phyloP scores from a whole-genome alignment of 257 asterid species.

The Scutellaria minor region DNA sequence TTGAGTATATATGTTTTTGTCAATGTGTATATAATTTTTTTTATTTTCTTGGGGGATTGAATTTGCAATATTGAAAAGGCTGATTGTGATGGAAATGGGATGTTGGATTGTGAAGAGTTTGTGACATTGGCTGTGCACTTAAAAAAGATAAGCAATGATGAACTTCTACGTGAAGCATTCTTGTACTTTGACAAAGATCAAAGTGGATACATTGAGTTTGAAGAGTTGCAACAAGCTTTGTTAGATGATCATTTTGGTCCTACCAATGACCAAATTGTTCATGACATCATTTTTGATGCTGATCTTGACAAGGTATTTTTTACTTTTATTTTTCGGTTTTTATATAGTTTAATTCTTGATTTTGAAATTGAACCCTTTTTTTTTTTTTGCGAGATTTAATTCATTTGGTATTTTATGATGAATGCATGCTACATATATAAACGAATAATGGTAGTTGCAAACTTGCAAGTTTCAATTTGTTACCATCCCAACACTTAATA shows the following conservation, averaged over 20 bases:
- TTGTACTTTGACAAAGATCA: slow-evolving; percentile 62
- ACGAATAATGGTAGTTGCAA: too few relatives aligned
- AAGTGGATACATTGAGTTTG: slow-evolving; percentile 78
- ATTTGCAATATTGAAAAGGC: slow-evolving; percentile 43
- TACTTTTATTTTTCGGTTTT: too few relatives aligned
- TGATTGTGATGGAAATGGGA: slow-evolving; percentile 75
- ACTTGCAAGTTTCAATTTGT: too few relatives aligned
- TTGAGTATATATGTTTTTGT: not conserved
- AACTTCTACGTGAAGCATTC: slow-evolving; percentile 65
- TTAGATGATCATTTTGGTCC: slow-evolving; percentile 57
- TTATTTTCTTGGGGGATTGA: not conserved
- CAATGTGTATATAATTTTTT: not conserved
- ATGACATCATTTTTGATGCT: slow-evolving; percentile 76
- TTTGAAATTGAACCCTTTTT: too few relatives aligned
- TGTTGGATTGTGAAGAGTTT: slow-evolving; percentile 71
- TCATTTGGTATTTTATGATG: too few relatives aligned
- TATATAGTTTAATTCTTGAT: too few relatives aligned
- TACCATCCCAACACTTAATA: too few relatives aligned
- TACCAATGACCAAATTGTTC: slow-evolving; percentile 59
- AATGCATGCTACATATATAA: too few relatives aligned
- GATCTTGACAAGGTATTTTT: slow-evolving; percentile 72
- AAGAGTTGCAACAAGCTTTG: slow-evolving; percentile 68
- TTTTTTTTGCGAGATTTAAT: too few relatives aligned
- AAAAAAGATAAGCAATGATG: slow-evolving; percentile 63
- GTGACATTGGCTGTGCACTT: slow-evolving; percentile 75